These are phyloP conservation scores for Fusarium sp. DNA, from an alignment of 2,329 filamentous ascomycete species.

Conservation along the genomic window DNA sequence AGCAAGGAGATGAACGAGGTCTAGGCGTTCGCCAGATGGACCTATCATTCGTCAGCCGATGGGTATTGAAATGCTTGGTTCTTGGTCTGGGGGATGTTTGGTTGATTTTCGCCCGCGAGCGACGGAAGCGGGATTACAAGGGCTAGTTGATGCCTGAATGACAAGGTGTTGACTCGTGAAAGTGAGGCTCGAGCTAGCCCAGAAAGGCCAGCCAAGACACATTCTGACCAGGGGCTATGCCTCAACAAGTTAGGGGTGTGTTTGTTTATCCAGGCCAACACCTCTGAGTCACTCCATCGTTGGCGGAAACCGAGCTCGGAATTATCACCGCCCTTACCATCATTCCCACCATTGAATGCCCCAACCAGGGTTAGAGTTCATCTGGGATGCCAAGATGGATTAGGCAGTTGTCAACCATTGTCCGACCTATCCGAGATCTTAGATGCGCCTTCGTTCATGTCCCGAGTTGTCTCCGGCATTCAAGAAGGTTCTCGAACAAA, in stretches of 20 bases:
- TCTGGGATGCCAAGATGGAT: background rate
- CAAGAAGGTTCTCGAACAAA: background rate
- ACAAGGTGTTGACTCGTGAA: constrained; percentile 18
- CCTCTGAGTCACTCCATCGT: background rate
- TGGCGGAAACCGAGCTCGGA: background rate
- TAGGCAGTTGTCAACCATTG: background rate
- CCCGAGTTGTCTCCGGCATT: background rate
- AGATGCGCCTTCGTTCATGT: background rate
- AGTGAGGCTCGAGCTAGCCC: constrained; percentile 6
- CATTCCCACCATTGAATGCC: background rate
- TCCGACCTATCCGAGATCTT: background rate
- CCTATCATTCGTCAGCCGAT: constrained; percentile 27
- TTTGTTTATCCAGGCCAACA: background rate
- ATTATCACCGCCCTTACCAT: background rate
- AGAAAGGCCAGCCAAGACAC: background rate
- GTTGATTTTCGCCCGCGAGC: constrained; percentile 27
- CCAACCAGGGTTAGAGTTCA: background rate
- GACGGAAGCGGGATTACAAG: constrained; percentile 20
- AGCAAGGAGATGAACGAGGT: constrained; percentile 2
- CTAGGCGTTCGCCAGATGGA: constrained; percentile 6
- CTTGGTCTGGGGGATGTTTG: constrained; percentile 37
- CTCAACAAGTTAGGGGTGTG: background rate
- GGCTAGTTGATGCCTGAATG: constrained; percentile 18
- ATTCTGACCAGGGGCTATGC: background rate
- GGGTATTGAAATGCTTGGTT: constrained; percentile 23